Evolutionary conservation across 2,329 filamentous ascomycete genomes (phyloP), one percentile per base, ranked within the genome.

Genomic region (Dichotomopilus funicola): DNA sequence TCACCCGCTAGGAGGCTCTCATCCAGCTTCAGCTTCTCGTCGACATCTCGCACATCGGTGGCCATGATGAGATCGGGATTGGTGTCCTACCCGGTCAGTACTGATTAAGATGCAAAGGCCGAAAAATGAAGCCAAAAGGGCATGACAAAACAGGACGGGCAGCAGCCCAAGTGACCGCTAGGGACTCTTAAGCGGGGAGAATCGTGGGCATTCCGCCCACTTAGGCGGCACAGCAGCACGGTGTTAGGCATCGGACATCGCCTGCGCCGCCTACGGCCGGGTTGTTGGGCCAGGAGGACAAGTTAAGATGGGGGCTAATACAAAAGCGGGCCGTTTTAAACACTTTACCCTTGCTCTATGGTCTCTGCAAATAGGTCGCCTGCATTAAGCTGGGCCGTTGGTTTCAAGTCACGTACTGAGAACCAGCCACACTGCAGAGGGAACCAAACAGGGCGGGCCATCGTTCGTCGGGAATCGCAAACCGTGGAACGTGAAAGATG

Each of bases 1-100:
- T 4, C 54, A 61, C 58, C 59, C 6, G 56, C 60, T 5, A 61
- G 49, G 31, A 59, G 53, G 47, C 50, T 61, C 31, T 59, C 59
- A 33, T 61, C 60, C 35, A 62, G 44, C 53, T 55, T 61, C 37
- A 57, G 54, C 42, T 53, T 55, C 42, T 55, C 50, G 6, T 55
- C 59, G 7, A 59, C 55, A 36, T 58, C 44, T 45, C 56, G 50
- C 31, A 37, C 46, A 46, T 61, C 59, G 38, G 50, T 59, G 33
- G 60, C 53, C 59, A 62, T 61, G 37, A 33, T 27, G 42, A 36
- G 41, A 44, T 34, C 11, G 12, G 36, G 4, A 11, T 44, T 13
- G 19, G 36, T 31, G 42, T 13, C 49, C 34, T 55, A 19, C 33
- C 31, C 38, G 31, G 43, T 34, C 38, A 48, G 11, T 49, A 3